Conservation (phyloP, 2,329 filamentous ascomycete species). For the Phyllosticta citrichinensis region DNA sequence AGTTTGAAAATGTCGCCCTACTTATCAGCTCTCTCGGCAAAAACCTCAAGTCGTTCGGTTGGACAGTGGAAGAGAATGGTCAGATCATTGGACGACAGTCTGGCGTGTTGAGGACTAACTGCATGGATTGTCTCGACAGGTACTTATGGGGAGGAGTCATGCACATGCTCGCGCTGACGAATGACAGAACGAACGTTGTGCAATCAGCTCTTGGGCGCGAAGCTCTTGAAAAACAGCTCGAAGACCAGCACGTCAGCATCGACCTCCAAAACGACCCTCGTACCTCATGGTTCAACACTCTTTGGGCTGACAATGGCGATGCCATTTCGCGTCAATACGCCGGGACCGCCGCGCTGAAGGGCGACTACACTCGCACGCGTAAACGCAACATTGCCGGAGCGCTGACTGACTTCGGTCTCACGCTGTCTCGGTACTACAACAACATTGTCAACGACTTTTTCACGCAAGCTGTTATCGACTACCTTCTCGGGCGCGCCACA, state of each 20-base stretch:
- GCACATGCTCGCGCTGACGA: neutral
- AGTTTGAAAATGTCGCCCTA: slow-evolving; percentile 84
- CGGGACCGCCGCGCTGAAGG: slow-evolving; percentile 89
- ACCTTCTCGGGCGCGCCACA: slow-evolving; percentile 79
- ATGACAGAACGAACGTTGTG: slow-evolving; percentile 73
- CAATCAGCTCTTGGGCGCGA: slow-evolving; percentile 83
- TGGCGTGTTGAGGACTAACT: slow-evolving; percentile 86
- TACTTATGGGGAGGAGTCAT: neutral
- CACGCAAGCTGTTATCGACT: slow-evolving; percentile 89
- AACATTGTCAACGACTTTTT: slow-evolving; percentile 99
- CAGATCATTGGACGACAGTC: slow-evolving; percentile 44
- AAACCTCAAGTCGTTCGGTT: slow-evolving; percentile 61
- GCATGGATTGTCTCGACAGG: slow-evolving; percentile 89
- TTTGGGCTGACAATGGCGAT: slow-evolving; percentile 98
- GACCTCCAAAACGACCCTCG: slow-evolving; percentile 65
- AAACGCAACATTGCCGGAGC: slow-evolving; percentile 88
- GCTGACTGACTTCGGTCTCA: slow-evolving; percentile 81
- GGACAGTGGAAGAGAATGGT: slow-evolving; percentile 50
- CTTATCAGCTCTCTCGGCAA: slow-evolving; percentile 61
- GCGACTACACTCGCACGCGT: slow-evolving; percentile 85
- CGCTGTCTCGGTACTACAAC: slow-evolving; percentile 65
- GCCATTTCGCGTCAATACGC: slow-evolving; percentile 93
- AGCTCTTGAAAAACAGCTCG: slow-evolving; percentile 71
- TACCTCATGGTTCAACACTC: slow-evolving; percentile 86
- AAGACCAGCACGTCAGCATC: slow-evolving; percentile 64